These are phyloP conservation scores for Golubevia sp. DNA, from an alignment of 1,284 basidiomycete species.

Conservation along the genomic window DNA sequence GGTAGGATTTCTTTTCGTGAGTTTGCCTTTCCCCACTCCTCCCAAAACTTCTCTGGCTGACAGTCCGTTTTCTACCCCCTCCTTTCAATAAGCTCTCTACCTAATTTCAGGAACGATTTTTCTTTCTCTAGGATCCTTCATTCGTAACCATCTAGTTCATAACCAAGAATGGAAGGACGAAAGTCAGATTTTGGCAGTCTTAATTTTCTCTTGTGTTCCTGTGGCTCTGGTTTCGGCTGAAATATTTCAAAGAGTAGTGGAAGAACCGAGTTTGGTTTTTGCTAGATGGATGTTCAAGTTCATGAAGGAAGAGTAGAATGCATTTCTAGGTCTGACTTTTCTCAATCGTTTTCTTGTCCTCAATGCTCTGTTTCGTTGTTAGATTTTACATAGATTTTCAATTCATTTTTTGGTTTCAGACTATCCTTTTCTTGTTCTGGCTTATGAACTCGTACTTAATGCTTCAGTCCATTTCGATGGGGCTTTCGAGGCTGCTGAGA, in stretches of 20 bases:
- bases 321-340: too few species aligned
- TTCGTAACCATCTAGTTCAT: conserved; percentile 15
- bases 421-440: too few species aligned
- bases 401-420: too few species aligned
- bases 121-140: conserved; percentile 25
- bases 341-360: too few species aligned
- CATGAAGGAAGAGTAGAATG: conserved; percentile 7
- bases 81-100: conserved; percentile 21
- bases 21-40: not conserved
- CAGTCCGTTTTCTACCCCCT: not conserved
- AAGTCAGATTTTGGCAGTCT: conserved; percentile 13
- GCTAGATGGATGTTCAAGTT: conserved; percentile 27
- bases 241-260: conserved; percentile 17
- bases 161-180: conserved; percentile 12
- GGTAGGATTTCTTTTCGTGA: conserved; percentile 17
- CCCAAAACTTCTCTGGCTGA: not conserved
- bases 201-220: conserved; percentile 22
- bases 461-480: too few species aligned
- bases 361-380: too few species aligned
- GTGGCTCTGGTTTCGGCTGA: conserved; percentile 14
- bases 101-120: conserved; percentile 34
- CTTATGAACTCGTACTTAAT: too few species aligned
- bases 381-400: too few species aligned
- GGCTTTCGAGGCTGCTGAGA: too few species aligned
- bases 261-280: conserved; percentile 16